Conservation (phyloP, 2,329 filamentous ascomycete species). For the Microdochium paspali region DNA sequence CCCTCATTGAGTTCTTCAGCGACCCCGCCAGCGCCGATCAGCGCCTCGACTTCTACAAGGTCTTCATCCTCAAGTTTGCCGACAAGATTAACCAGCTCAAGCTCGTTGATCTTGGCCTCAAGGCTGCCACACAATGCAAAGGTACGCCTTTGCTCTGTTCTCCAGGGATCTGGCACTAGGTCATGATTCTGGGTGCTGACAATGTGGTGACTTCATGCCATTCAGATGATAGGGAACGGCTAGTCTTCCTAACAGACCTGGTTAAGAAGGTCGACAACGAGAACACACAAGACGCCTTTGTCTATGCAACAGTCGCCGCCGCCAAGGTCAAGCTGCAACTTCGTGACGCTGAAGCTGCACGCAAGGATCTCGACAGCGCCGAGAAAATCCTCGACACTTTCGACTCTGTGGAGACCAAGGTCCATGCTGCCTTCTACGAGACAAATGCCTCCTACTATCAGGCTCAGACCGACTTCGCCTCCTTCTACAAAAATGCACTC, state of each 20-base stretch:
- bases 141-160: constrained; percentile 34
- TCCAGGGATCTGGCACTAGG: background rate
- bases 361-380: constrained; percentile 77
- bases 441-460: constrained; percentile 94
- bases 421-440: constrained; percentile 94
- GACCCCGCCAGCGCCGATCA: constrained; percentile 71
- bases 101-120: constrained; percentile 82
- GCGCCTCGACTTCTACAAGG: constrained; percentile 84
- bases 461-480: constrained; percentile 84
- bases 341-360: constrained; percentile 69
- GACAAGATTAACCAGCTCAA: constrained; percentile 99
- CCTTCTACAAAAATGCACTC: constrained; percentile 95
- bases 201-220: constrained; percentile 1
- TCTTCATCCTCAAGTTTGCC: constrained; percentile 90
- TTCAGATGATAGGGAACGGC: constrained; percentile 75
- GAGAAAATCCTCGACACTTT: constrained; percentile 85
- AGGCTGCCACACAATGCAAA: constrained; percentile 75
- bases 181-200: background rate
- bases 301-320: constrained; percentile 86
- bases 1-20: constrained; percentile 81
- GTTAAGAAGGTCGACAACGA: constrained; percentile 85
- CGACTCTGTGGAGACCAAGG: constrained; percentile 89
- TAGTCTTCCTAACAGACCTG: constrained; percentile 75
- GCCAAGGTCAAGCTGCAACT: constrained; percentile 79
- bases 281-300: constrained; percentile 88